These are phyloP conservation scores for Cylindrotheca fusiformis DNA, from an alignment of 108 stramenopile genomes.

Conservation along the genomic window DNA sequence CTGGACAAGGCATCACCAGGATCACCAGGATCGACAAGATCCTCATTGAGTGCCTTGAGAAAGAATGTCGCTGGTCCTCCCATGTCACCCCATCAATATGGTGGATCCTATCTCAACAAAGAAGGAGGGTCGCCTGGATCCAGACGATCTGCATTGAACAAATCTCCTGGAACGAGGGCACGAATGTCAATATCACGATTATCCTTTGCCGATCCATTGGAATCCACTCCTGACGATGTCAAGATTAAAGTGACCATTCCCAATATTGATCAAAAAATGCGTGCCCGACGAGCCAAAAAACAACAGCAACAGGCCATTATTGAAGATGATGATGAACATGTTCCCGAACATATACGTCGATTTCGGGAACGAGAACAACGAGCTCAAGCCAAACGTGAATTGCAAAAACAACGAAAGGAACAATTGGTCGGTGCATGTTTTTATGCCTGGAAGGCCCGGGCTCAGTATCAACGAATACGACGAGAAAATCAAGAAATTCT, in stretches of 20 bases:
- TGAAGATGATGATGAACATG: not conserved
- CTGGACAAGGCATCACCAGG: too few relatives aligned
- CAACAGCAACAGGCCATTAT: not conserved
- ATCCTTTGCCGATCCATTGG: not conserved
- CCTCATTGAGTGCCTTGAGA: too few relatives aligned
- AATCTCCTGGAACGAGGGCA: not conserved
- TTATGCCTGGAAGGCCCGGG: conserved; percentile 15
- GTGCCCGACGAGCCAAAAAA: not conserved
- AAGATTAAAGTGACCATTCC: conserved; percentile 32
- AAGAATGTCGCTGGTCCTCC: too few relatives aligned
- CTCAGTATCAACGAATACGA: conserved; percentile 6
- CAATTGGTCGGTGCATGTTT: conserved; percentile 1
- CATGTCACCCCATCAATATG: too few relatives aligned
- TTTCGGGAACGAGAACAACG: conserved; percentile 14
- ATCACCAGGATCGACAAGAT: too few relatives aligned
- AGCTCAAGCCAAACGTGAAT: not conserved
- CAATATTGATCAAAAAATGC: conserved; percentile 19
- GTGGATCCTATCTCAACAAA: not conserved
- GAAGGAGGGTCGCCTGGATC: not conserved
- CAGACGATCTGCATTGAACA: not conserved
- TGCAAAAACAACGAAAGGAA: not conserved
- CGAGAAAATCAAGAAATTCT: conserved; percentile 7
- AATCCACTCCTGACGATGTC: conserved; percentile 14
- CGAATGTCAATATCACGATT: not conserved
- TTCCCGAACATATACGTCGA: conserved; percentile 21